phyloP scores from a whole-genome alignment of 2,329 filamentous ascomycete species.

The Pestalotiopsis sp. region DNA sequence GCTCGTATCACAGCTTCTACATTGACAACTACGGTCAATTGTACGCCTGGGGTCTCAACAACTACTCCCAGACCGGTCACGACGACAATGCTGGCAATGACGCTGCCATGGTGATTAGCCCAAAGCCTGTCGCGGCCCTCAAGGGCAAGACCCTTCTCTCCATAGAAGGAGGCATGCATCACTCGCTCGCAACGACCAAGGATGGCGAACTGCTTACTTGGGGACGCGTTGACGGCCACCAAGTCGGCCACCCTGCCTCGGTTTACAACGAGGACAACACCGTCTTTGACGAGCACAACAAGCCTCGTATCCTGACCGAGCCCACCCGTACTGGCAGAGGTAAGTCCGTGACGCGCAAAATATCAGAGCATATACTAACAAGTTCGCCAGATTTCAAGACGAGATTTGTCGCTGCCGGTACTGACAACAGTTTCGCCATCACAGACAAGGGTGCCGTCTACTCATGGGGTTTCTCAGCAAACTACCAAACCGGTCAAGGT shows the following conservation, averaged over 20 bases:
- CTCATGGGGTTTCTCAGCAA: slow-evolving; percentile 80
- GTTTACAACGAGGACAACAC: slow-evolving; percentile 60
- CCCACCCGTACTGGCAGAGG: slow-evolving; percentile 62
- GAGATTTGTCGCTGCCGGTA: slow-evolving; percentile 62
- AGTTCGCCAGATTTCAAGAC: slow-evolving; percentile 49
- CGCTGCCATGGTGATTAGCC: slow-evolving; percentile 73
- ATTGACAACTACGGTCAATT: slow-evolving; percentile 68
- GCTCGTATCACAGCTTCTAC: slow-evolving; percentile 73
- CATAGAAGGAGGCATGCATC: slow-evolving; percentile 73
- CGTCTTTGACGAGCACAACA: slow-evolving; percentile 65
- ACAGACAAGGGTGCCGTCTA: slow-evolving; percentile 71
- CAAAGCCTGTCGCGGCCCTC: slow-evolving; percentile 68
- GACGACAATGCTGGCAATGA: slow-evolving; percentile 66
- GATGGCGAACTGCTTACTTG: slow-evolving; percentile 47
- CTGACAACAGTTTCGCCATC: slow-evolving; percentile 75
- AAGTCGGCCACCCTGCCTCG: slow-evolving; percentile 59
- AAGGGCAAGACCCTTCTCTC: slow-evolving; percentile 64
- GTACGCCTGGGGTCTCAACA: slow-evolving; percentile 74
- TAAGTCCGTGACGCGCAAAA: slow-evolving; percentile 33
- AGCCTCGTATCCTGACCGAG: slow-evolving; percentile 71
- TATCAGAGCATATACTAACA: slow-evolving; percentile 20
- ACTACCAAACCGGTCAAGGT: slow-evolving; percentile 80
- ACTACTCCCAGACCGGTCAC: slow-evolving; percentile 71
- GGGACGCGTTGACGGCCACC: slow-evolving; percentile 50
- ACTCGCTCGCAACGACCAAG: slow-evolving; percentile 55